phyloP scores from a whole-genome alignment of 202 grass and related monocot species.

The Bolboschoenoplectus hybrid region DNA sequence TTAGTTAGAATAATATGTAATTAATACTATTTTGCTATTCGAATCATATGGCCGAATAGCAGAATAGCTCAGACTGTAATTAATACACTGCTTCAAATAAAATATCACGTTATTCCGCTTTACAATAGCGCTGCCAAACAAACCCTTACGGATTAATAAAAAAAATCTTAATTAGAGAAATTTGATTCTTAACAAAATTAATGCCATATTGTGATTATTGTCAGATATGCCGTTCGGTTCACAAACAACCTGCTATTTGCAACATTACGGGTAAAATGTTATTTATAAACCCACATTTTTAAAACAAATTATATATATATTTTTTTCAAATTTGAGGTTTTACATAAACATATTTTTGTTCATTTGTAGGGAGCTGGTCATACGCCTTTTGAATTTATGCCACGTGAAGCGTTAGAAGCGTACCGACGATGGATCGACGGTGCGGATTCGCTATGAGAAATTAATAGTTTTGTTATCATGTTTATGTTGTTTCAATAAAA shows the following conservation, averaged over 20 bases:
- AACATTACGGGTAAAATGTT: slow-evolving; percentile 53
- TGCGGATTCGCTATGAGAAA: slow-evolving; percentile 45
- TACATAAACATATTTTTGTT: not conserved
- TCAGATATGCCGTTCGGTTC: slow-evolving; percentile 60
- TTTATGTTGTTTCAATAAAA: too few species aligned
- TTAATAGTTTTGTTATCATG: not conserved
- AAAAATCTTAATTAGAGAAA: not conserved
- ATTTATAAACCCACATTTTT: not conserved
- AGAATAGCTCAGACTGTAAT: too few species aligned
- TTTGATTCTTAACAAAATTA: not conserved
- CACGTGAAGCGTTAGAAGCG: slow-evolving; percentile 56
- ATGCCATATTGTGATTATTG: not conserved
- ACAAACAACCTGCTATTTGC: slow-evolving; percentile 63
- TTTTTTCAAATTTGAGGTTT: not conserved
- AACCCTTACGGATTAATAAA: too few species aligned
- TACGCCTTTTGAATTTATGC: slow-evolving; percentile 62
- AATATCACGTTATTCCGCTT: too few species aligned
- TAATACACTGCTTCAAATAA: too few species aligned
- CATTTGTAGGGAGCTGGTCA: slow-evolving; percentile 55
- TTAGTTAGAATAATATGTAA: too few species aligned
- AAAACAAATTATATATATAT: not conserved
- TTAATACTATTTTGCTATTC: too few species aligned
- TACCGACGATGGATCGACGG: slow-evolving; percentile 60
- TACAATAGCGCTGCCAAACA: too few species aligned
- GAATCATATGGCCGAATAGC: too few species aligned